Evolutionary conservation across 345 rosid genomes (phyloP).

Genomic region (Hibiscus mutabilis): DNA sequence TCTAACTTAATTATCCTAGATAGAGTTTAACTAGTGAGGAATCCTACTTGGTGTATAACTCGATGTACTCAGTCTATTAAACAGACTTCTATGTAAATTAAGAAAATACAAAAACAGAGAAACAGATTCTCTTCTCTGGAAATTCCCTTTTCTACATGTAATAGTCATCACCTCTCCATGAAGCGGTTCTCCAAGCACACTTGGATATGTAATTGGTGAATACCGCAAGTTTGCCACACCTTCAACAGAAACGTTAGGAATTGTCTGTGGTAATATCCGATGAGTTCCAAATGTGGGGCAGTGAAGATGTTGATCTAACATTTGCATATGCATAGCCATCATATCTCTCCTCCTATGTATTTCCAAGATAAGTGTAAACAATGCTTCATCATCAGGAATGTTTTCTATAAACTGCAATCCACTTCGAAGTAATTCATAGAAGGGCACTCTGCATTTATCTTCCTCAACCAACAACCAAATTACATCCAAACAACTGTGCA

Average conservation of each 20-base stretch:
- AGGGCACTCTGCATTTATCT: constrained; percentile 82
- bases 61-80: too few relatives aligned
- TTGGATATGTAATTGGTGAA: constrained; percentile 96
- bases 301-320: constrained; percentile 97
- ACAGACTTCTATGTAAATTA: too few relatives aligned
- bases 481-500: constrained; percentile 89
- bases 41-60: too few relatives aligned
- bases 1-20: too few relatives aligned
- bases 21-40: too few relatives aligned
- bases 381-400: constrained; percentile 92
- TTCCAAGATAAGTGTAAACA: constrained; percentile 88
- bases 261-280: constrained; percentile 61
- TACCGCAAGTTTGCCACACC: constrained; percentile 55
- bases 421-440: constrained; percentile 84
- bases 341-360: constrained; percentile 94
- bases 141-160: too few relatives aligned
- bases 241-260: constrained; percentile 68
- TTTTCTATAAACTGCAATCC: constrained; percentile 95
- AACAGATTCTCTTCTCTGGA: too few relatives aligned
- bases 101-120: too few relatives aligned
- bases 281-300: constrained; percentile 96
- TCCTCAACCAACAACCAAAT: constrained; percentile 87
- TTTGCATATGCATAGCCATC: constrained; percentile 97
- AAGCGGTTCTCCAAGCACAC: constrained; percentile 95
- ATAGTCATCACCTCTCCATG: constrained; percentile 76